Conservation (phyloP, 495 filamentous ascomycete genomes). For the Xylaria nigripes region DNA sequence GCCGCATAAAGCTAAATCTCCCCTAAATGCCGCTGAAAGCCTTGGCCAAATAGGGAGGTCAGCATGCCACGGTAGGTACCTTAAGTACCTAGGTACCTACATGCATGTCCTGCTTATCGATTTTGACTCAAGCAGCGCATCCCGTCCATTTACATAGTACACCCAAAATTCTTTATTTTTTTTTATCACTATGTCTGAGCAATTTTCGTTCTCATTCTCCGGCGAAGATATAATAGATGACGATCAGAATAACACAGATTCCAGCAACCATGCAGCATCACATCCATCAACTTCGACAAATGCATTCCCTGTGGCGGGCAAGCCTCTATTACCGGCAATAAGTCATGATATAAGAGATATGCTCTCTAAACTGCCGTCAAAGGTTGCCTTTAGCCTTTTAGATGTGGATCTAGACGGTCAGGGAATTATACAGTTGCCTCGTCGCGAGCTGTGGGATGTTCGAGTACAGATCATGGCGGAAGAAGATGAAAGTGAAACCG, state of each 20-base stretch:
- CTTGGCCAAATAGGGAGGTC: no score
- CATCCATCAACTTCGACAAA: conserved; percentile 27
- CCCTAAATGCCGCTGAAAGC: no score
- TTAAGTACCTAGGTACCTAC: no score
- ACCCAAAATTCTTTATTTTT: background rate
- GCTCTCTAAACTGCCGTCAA: conserved; percentile 64
- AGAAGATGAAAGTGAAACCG: conserved; percentile 28
- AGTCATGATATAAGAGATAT: conserved; percentile 40
- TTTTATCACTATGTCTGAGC: conserved; percentile 13
- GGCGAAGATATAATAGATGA: conserved; percentile 77
- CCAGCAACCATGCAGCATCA: conserved; percentile 16
- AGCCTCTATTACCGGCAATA: conserved; percentile 40
- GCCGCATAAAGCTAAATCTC: no score
- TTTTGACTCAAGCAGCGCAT: background rate
- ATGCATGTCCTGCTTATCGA: background rate
- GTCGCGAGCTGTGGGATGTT: conserved; percentile 88
- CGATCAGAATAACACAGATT: conserved; percentile 27
- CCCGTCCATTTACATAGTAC: background rate
- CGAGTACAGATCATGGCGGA: conserved; percentile 91
- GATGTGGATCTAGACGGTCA: conserved; percentile 45
- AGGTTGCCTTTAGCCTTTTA: conserved; percentile 64
- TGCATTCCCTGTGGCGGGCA: conserved; percentile 42
- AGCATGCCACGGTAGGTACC: no score
- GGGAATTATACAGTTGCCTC: conserved; percentile 52
- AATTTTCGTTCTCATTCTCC: conserved; percentile 75